Conservation (phyloP, 331 rosid species). For the Pyrus hybrid region DNA sequence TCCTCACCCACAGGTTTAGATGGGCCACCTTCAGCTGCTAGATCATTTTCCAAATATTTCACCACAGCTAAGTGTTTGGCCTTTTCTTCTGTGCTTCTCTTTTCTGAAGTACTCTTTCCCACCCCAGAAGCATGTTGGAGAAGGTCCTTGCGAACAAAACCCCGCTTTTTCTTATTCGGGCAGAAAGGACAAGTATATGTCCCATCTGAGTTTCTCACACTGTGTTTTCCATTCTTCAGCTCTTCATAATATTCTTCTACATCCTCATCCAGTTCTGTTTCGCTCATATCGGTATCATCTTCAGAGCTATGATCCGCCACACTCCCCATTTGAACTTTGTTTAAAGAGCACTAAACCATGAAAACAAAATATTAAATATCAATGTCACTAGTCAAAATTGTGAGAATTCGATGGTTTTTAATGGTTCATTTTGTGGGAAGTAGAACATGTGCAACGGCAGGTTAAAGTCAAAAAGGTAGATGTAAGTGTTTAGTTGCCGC, state of each 20-base stretch:
- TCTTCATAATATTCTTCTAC: constrained; percentile 46
- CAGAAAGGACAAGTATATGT: constrained; percentile 79
- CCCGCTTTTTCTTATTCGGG: constrained; percentile 53
- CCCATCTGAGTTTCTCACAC: constrained; percentile 45
- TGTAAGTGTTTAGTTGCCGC: neutral
- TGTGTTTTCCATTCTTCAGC: constrained; percentile 51
- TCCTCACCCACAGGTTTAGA: constrained; percentile 35
- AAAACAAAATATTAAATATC: constrained; percentile 1
- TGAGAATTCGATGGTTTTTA: neutral
- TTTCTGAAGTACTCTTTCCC: constrained; percentile 65
- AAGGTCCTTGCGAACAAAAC: constrained; percentile 53
- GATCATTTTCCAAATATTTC: constrained; percentile 62
- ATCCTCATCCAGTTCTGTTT: constrained; percentile 40
- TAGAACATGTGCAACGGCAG: neutral
- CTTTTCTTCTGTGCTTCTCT: constrained; percentile 61
- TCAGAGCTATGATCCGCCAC: constrained; percentile 23
- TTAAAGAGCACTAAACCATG: constrained; percentile 21
- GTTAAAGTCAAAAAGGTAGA: neutral
- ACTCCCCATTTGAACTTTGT: constrained; percentile 23
- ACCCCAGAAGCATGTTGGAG: constrained; percentile 93
- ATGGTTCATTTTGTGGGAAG: neutral
- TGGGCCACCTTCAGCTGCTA: constrained; percentile 31
- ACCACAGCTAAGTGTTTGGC: constrained; percentile 74
- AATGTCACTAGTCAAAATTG: neutral
- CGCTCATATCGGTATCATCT: constrained; percentile 40